Percentiles rank a stretch among this genome's conserved stretches.
These are phyloP conservation scores for Ophiostoma sp. DNA, from an alignment of 2,329 filamentous ascomycete species.

Conservation along the genomic window DNA sequence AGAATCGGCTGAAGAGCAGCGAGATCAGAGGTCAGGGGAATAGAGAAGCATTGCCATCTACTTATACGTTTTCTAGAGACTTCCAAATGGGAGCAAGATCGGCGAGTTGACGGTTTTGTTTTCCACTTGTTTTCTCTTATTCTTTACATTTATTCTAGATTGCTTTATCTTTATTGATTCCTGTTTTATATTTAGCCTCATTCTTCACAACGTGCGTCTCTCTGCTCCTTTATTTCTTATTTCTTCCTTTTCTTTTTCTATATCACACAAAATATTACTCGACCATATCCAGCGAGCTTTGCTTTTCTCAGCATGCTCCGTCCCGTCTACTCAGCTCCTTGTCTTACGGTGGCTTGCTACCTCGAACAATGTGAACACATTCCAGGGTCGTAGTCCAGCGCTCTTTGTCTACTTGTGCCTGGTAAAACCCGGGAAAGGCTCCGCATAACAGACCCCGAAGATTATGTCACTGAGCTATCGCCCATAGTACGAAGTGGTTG, in stretches of 20 bases:
- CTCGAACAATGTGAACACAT: too few relatives aligned
- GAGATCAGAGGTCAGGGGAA: neutral
- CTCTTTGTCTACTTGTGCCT: neutral
- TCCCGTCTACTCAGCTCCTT: too few relatives aligned
- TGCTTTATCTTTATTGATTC: neutral
- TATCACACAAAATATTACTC: neutral
- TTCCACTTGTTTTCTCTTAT: neutral
- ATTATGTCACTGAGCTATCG: neutral
- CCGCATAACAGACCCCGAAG: neutral
- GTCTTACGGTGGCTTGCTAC: too few relatives aligned
- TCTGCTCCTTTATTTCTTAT: neutral
- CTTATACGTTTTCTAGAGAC: neutral
- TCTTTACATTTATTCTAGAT: neutral
- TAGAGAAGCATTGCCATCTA: conserved; percentile 6
- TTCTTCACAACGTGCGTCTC: neutral
- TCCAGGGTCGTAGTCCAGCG: neutral
- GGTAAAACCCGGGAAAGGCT: conserved; percentile 2
- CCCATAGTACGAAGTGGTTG: neutral
- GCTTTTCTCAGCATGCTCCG: neutral
- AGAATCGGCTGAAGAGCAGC: neutral
- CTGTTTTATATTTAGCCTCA: neutral
- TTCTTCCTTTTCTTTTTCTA: neutral
- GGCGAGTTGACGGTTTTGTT: neutral
- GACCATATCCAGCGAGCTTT: neutral
- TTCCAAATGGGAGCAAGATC: conserved; percentile 4